Conservation (phyloP, 2,329 filamentous ascomycete species). For the Penicillium polonicum region DNA sequence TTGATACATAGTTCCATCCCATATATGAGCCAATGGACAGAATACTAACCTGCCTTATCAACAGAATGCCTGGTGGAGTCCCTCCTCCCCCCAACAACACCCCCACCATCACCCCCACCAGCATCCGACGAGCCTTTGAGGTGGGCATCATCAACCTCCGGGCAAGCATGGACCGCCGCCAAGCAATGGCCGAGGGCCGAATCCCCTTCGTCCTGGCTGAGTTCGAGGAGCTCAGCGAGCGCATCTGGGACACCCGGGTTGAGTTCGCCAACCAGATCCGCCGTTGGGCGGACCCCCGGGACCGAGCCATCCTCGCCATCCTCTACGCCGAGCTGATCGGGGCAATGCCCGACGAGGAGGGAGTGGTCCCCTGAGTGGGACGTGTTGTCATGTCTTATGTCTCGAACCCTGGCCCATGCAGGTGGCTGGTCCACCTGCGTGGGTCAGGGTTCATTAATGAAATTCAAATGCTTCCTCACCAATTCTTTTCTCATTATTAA, state of each 20-base stretch:
- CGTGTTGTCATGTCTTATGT: neutral
- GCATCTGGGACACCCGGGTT: neutral
- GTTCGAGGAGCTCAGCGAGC: neutral
- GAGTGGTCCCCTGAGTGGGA: neutral
- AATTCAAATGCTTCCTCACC: neutral
- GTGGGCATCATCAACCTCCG: neutral
- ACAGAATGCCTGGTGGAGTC: neutral
- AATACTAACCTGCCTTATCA: neutral
- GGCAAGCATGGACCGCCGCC: neutral
- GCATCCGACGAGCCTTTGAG: neutral
- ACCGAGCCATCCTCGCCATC: neutral
- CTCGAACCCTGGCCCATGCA: neutral
- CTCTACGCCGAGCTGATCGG: neutral
- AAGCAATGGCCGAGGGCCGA: neutral
- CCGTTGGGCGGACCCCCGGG: neutral
- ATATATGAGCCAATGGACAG: neutral
- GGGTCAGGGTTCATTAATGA: neutral
- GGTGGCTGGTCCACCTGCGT: neutral
- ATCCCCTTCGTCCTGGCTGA: neutral
- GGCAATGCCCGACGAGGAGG: neutral
- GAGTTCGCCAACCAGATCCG: neutral
- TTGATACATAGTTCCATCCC: neutral
- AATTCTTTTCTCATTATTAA: neutral
- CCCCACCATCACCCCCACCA: neutral
- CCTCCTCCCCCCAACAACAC: neutral